Base-by-base conservation (phyloP, 495 filamentous ascomycete species). In the Annulohypoxylon stygium region DNA sequence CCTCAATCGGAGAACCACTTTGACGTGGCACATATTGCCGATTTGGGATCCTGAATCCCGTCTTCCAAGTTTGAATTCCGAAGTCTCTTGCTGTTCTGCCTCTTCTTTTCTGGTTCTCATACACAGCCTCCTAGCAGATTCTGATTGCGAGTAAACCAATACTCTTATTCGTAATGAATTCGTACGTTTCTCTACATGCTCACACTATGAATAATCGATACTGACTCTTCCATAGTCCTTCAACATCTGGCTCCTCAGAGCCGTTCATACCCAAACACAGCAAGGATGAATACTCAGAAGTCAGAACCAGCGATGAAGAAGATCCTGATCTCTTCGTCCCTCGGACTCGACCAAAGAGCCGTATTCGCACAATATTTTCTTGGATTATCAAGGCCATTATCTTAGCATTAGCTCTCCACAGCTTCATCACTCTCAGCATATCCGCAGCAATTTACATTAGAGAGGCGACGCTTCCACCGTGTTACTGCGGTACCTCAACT, bases 271-370 rank as follows among this genome's bases (percentile, higher is more conserved):
- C 48, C 6, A 53, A 53, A n/a, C 20, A 12, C 3, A 9, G 25
- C 2, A 26, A 53, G 12, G 48, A 53, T 30, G 48, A 30, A 26
- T 53, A 53, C 18, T 53, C 48, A 30, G 48, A 53, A 53, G 18
- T 30, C 48, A 53, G 48, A 6, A 30, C 48, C 20, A 53, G 48
- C 25, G 25, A 53, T 30, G 48, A 53, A 53, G 48, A 53, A 53
- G 48, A 20, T 7, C 25, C 23, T 2, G 9, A 30, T 23, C 48
- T 53, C 18, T 53, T 53, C 23, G 18, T 53, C 23, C 11, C 48
- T 53, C 48, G 2, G 30, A 26, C 48, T 12, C 48, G 23, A 23
- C 48, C 48, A 53, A 30, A 20, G 12, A 53, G 23, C 18, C 48
- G 48, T 30, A 23, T 53, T 30, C 48, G 20, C 0, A 53, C 4